Evolutionary conservation across 768 basidiomycete species (phyloP).

Genomic region (Thelephora ganbajun): DNA sequence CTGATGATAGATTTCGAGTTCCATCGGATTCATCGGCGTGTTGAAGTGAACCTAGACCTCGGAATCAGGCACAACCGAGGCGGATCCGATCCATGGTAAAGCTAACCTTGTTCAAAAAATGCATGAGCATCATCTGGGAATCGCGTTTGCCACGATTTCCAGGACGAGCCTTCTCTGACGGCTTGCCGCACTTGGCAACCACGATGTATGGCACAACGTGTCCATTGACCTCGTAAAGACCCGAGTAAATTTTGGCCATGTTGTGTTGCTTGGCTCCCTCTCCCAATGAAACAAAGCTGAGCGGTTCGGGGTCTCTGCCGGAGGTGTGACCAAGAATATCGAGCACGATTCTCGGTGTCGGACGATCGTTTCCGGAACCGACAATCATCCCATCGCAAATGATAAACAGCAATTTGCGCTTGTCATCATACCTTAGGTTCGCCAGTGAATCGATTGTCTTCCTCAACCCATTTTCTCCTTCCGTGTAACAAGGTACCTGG

Average conservation of each 20-base stretch:
- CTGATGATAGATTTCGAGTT: conserved; percentile 98
- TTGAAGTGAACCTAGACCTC: conserved; percentile 80
- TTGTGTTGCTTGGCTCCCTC: conserved; percentile 95
- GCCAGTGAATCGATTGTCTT: conserved; percentile 90
- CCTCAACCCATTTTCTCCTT: conserved; percentile 77
- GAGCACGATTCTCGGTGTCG: conserved; percentile 90
- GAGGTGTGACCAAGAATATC: conserved; percentile 94
- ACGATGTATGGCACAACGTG: conserved; percentile 95
- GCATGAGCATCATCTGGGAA: conserved; percentile 92
- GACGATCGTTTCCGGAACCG: conserved; percentile 90
- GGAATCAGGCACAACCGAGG: background rate
- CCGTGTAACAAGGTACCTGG: conserved; percentile 97
- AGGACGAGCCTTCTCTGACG: conserved; percentile 81
- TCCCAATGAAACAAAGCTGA: conserved; percentile 88
- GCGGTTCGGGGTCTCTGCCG: conserved; percentile 84
- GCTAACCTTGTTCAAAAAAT: conserved; percentile 88
- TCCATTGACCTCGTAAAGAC: conserved; percentile 84
- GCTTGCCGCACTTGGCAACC: conserved; percentile 89
- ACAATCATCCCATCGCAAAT: conserved; percentile 98
- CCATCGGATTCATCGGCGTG: conserved; percentile 89
- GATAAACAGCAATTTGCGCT: conserved; percentile 84
- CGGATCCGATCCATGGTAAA: background rate
- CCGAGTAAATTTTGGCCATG: conserved; percentile 96
- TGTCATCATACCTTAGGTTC: conserved; percentile 93
- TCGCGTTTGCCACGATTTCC: conserved; percentile 99